These are phyloP conservation scores for Verticillium longisporum DNA, from an alignment of 2,329 filamentous ascomycete genomes.

Conservation along the genomic window DNA sequence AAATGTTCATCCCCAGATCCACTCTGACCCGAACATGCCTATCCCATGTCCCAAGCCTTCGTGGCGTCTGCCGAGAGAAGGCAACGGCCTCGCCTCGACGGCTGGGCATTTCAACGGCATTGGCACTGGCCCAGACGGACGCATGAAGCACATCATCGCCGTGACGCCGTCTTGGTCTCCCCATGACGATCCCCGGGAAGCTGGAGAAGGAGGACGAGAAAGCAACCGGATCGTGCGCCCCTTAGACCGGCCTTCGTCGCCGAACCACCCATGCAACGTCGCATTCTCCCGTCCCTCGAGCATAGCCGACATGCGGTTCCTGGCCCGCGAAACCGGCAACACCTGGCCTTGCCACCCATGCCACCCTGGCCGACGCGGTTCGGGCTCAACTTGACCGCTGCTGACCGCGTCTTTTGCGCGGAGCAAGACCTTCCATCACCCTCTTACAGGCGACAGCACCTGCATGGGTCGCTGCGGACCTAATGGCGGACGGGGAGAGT, in stretches of 20 bases:
- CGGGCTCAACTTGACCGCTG: background rate
- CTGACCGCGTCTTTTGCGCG: background rate
- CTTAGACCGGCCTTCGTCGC: background rate
- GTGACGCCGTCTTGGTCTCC: background rate
- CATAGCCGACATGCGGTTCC: conserved; percentile 2
- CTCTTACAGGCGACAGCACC: background rate
- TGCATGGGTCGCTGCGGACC: too few species aligned
- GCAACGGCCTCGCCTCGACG: background rate
- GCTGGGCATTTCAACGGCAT: background rate
- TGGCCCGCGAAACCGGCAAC: conserved; percentile 1
- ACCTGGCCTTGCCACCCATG: background rate
- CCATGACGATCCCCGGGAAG: background rate
- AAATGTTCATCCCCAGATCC: background rate
- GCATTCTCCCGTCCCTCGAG: background rate
- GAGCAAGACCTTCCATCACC: background rate
- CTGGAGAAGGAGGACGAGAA: background rate
- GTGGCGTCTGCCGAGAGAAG: background rate
- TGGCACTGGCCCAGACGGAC: background rate
- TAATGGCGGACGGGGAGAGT: background rate
- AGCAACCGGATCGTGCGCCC: background rate
- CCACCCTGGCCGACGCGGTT: background rate
- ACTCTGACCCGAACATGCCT: background rate
- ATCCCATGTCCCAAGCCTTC: background rate
- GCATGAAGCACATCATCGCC: background rate
- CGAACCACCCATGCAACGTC: background rate